Percentiles rank a stretch among this genome's conserved stretches.
These are phyloP conservation scores for Cutaneotrichosporon mucoides DNA, from an alignment of 1,284 basidiomycete species.

Conservation along the genomic window DNA sequence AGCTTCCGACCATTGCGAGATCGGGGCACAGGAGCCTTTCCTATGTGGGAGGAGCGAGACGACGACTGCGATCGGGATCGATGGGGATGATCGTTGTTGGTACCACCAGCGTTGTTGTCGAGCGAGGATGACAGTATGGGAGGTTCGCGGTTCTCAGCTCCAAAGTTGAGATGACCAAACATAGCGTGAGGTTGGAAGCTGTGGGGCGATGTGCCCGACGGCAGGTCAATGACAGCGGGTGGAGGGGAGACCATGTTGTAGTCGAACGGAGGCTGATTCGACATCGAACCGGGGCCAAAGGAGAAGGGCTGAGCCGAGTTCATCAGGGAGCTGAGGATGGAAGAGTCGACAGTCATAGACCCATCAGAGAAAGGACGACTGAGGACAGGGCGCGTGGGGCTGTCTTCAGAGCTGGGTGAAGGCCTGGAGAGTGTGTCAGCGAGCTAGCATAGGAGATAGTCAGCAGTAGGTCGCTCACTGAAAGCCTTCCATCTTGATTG, in stretches of 20 bases:
- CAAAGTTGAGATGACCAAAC: constrained; percentile 34
- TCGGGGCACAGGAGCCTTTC: constrained; percentile 30
- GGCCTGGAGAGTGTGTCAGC: background rate
- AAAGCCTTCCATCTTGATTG: constrained; percentile 36
- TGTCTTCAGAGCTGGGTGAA: constrained; percentile 18
- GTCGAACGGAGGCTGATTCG: constrained; percentile 24
- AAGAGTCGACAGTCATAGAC: constrained; percentile 41
- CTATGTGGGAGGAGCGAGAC: constrained; percentile 28
- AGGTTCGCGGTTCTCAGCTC: constrained; percentile 35
- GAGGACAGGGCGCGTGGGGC: constrained; percentile 25
- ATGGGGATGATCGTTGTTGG: constrained; percentile 9
- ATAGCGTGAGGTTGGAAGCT: constrained; percentile 31
- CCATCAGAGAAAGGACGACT: constrained; percentile 42
- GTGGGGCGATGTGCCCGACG: constrained; percentile 17
- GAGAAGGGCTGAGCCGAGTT: constrained; percentile 19
- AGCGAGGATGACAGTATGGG: constrained; percentile 20
- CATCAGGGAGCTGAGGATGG: constrained; percentile 34
- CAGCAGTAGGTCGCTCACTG: constrained; percentile 16
- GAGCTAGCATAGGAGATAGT: background rate
- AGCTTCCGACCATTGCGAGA: constrained; percentile 31
- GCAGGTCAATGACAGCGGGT: constrained; percentile 17
- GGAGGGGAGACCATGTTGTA: constrained; percentile 35
- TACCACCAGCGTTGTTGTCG: constrained; percentile 5
- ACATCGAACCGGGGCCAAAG: constrained; percentile 9
- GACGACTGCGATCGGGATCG: constrained; percentile 37